Percentiles rank a stretch among this genome's conserved stretches.
Evolutionary conservation across 2,329 filamentous ascomycete genomes (phyloP).

Genomic region (Teratosphaeria viscida): DNA sequence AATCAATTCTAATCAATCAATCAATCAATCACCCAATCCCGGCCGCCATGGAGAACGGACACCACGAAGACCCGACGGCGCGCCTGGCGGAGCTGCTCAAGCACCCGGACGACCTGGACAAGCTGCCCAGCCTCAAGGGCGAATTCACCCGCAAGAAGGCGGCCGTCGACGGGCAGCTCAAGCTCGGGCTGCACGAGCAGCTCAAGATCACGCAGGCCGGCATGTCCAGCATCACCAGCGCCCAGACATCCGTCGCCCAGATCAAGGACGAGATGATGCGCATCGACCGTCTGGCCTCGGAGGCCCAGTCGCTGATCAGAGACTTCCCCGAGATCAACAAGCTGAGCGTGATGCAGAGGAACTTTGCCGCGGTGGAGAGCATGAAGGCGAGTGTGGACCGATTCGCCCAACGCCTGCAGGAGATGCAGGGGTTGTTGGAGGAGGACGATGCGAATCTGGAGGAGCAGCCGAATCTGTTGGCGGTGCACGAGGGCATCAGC

Average conservation of each 20-base stretch:
- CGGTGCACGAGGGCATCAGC: conserved; percentile 85
- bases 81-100: conserved; percentile 88
- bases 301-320: conserved; percentile 93
- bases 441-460: conserved; percentile 79
- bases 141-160: conserved; percentile 93
- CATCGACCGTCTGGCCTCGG: conserved; percentile 93
- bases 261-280: conserved; percentile 99
- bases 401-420: conserved; percentile 67
- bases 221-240: conserved; percentile 79
- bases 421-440: conserved; percentile 66
- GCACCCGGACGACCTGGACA: conserved; percentile 94
- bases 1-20: not conserved
- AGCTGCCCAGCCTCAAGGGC: conserved; percentile 77
- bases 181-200: conserved; percentile 79
- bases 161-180: conserved; percentile 81
- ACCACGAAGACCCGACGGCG: conserved; percentile 24
- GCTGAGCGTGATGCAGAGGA: conserved; percentile 87
- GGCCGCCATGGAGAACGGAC: not conserved
- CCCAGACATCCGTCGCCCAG: conserved; percentile 79
- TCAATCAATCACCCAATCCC: not conserved
- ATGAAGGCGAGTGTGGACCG: conserved; percentile 87
- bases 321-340: conserved; percentile 91
- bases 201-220: conserved; percentile 88
- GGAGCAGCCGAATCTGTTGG: conserved; percentile 75
- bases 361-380: conserved; percentile 85